Percentiles rank a stretch among this genome's conserved stretches.
Conservation (phyloP, 2,329 filamentous ascomycete species). For the Claviceps lovelessii region DNA sequence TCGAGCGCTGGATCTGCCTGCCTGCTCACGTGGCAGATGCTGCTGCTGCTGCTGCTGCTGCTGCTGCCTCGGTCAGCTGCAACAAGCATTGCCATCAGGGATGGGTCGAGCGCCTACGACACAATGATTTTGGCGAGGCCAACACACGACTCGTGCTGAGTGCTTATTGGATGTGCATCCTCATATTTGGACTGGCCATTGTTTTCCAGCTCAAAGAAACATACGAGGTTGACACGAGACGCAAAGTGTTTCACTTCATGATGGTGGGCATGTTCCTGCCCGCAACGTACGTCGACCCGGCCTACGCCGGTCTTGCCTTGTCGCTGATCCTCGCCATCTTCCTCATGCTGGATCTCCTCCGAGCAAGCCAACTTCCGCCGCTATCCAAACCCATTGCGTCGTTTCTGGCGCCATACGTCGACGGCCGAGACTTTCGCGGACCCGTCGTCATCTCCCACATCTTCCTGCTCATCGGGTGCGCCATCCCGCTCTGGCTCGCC, state of each 20-base stretch:
- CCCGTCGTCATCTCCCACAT: slow-evolving; percentile 94
- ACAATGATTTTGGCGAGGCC: slow-evolving; percentile 52
- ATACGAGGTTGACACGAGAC: slow-evolving; percentile 85
- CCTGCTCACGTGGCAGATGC: slow-evolving; percentile 30
- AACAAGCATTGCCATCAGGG: slow-evolving; percentile 34
- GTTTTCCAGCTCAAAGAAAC: slow-evolving; percentile 61
- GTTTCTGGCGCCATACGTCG: slow-evolving; percentile 87
- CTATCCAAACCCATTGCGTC: slow-evolving; percentile 71
- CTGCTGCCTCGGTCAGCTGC: slow-evolving; percentile 5
- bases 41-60: slow-evolving; percentile 4
- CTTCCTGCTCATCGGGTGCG: slow-evolving; percentile 87
- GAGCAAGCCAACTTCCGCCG: slow-evolving; percentile 82
- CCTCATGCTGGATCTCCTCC: slow-evolving; percentile 72
- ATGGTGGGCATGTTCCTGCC: slow-evolving; percentile 95
- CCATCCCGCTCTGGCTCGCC: slow-evolving; percentile 83
- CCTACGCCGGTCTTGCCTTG: slow-evolving; percentile 69
- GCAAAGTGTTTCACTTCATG: slow-evolving; percentile 96
- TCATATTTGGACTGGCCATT: slow-evolving; percentile 55
- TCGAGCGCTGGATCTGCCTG: slow-evolving; percentile 64
- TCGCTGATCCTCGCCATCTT: slow-evolving; percentile 69
- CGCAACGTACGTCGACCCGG: slow-evolving; percentile 71
- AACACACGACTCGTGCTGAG: slow-evolving; percentile 68
- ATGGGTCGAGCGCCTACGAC: slow-evolving; percentile 52
- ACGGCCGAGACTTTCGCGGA: slow-evolving; percentile 81
- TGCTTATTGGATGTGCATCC: slow-evolving; percentile 57